These are phyloP conservation scores for Ramularia collo-cygni DNA, from an alignment of 2,329 filamentous ascomycete species.

Conservation along the genomic window DNA sequence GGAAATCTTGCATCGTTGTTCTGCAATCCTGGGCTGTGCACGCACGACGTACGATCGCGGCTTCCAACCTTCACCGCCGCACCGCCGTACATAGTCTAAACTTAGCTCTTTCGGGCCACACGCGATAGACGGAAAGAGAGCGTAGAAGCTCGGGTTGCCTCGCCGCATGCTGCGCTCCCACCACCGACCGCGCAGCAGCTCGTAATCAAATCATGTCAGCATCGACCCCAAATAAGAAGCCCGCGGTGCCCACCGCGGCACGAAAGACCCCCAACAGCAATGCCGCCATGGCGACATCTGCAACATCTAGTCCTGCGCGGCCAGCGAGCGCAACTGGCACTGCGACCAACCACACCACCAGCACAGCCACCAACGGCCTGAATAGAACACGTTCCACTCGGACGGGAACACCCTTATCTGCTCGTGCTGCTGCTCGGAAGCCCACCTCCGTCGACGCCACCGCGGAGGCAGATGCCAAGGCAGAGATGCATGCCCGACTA, in stretches of 20 bases:
- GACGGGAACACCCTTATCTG: slow-evolving; percentile 59
- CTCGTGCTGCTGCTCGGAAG: slow-evolving; percentile 63
- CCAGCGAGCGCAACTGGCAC: slow-evolving; percentile 15
- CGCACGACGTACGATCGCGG: too few species aligned
- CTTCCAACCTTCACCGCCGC: too few species aligned
- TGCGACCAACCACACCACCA: slow-evolving; percentile 8
- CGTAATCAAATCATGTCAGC: slow-evolving; percentile 3
- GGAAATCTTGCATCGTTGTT: too few species aligned
- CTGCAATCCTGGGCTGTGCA: too few species aligned
- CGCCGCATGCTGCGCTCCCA: background rate
- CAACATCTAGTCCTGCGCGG: slow-evolving; percentile 13
- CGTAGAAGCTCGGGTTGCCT: too few species aligned
- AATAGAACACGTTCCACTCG: slow-evolving; percentile 56
- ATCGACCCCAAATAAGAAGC: slow-evolving; percentile 17
- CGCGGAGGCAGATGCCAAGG: slow-evolving; percentile 59
- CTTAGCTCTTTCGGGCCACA: too few species aligned
- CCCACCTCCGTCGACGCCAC: slow-evolving; percentile 15
- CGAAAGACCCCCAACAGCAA: slow-evolving; percentile 14
- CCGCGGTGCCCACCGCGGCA: slow-evolving; percentile 11
- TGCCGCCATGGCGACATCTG: slow-evolving; percentile 7
- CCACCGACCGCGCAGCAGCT: background rate
- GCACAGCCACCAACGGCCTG: slow-evolving; percentile 17
- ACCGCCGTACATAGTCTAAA: too few species aligned
- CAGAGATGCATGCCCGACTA: slow-evolving; percentile 69
- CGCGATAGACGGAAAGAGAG: too few species aligned